Percentiles rank a stretch among this genome's conserved stretches.
Evolutionary conservation across 2,329 filamentous ascomycete genomes (phyloP).

Genomic region (Scedosporium boydii): DNA sequence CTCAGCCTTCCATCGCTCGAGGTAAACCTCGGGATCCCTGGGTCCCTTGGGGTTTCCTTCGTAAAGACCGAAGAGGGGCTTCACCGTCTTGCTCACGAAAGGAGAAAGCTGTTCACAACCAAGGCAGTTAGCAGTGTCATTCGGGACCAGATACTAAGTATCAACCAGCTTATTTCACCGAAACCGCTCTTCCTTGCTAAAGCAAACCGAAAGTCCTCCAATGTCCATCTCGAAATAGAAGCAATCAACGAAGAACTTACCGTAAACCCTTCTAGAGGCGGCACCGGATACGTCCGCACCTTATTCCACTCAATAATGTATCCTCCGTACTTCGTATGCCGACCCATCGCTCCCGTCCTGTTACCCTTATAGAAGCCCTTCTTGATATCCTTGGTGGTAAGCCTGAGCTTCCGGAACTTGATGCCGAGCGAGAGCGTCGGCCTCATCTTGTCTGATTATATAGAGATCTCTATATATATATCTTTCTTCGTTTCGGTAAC

Average conservation of each 20-base stretch:
- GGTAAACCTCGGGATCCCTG: slow-evolving; percentile 50
- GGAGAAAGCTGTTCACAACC: slow-evolving; percentile 57
- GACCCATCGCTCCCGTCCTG: slow-evolving; percentile 76
- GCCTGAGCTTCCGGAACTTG: slow-evolving; percentile 61
- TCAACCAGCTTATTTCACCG: no score
- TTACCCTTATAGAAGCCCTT: slow-evolving; percentile 98
- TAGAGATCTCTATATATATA: no score
- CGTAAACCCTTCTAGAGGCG: slow-evolving; percentile 61
- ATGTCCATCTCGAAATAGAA: background rate
- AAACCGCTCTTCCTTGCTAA: background rate
- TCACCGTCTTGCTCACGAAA: slow-evolving; percentile 59
- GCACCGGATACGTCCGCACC: slow-evolving; percentile 84
- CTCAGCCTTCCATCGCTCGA: slow-evolving; percentile 57
- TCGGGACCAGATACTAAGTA: no score
- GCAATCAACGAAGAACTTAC: slow-evolving; percentile 33
- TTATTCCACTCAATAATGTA: slow-evolving; percentile 80
- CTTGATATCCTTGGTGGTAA: slow-evolving; percentile 89
- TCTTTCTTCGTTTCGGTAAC: background rate
- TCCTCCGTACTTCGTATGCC: slow-evolving; percentile 72
- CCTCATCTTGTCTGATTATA: slow-evolving; percentile 45
- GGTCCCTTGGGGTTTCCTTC: slow-evolving; percentile 42
- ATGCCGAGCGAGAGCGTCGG: slow-evolving; percentile 58
- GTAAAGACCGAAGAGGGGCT: slow-evolving; percentile 42
- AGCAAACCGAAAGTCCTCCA: background rate
- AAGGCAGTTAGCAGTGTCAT: background rate